phyloP scores from a whole-genome alignment of 768 basidiomycete species.

The Coprinopsis strossmayeri region DNA sequence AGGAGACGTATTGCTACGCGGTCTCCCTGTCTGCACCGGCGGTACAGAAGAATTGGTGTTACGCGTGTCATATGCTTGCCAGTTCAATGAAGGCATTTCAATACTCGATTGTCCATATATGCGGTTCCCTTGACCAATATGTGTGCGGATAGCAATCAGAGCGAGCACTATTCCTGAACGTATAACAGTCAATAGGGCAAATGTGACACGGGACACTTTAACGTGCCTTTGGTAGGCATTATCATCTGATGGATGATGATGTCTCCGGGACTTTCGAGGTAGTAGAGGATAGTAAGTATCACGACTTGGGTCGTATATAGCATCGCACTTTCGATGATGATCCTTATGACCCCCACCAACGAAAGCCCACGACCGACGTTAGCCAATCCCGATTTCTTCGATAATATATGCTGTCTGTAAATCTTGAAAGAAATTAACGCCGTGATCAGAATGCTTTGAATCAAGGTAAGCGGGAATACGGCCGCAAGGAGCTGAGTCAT shows the following conservation, averaged over 20 bases:
- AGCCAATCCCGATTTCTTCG: neutral
- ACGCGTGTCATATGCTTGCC: too few species aligned
- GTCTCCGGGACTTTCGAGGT: neutral
- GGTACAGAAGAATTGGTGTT: too few species aligned
- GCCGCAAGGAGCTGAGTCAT: neutral
- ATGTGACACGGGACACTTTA: neutral
- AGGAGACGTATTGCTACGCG: too few species aligned
- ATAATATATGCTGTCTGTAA: neutral
- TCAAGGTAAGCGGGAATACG: neutral
- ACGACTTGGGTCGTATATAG: slow-evolving; percentile 1
- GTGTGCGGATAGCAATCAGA: slow-evolving; percentile 5
- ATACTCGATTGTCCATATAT: neutral
- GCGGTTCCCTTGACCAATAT: neutral
- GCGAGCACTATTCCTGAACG: slow-evolving; percentile 2
- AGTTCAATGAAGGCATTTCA: neutral
- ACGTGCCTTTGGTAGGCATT: neutral
- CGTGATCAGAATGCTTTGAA: slow-evolving; percentile 5
- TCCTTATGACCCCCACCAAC: slow-evolving; percentile 2
- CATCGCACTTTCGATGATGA: slow-evolving; percentile 7
- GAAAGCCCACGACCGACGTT: neutral
- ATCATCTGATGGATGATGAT: neutral
- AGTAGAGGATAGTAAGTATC: neutral
- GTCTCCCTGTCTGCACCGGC: too few species aligned
- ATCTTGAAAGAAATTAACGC: slow-evolving; percentile 4
- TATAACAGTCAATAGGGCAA: neutral